Evolutionary conservation across 2,329 filamentous ascomycete species (phyloP).

Genomic region (Sporothrix pseudoabietina): DNA sequence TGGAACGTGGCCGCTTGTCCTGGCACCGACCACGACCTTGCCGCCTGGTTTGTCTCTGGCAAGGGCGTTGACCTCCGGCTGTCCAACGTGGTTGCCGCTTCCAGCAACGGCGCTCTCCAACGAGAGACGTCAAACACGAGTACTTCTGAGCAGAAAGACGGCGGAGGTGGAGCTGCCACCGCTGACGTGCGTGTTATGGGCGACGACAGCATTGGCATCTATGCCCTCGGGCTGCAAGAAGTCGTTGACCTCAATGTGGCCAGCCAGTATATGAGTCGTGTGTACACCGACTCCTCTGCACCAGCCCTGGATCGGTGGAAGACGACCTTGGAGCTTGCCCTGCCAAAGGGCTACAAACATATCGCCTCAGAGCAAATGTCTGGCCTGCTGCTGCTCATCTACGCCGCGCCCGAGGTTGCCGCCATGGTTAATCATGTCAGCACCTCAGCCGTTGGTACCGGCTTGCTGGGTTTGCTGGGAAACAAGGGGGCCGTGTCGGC

Average conservation of each 20-base stretch:
- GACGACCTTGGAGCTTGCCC: slow-evolving; percentile 67
- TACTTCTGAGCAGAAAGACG: slow-evolving; percentile 37
- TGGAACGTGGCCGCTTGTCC: slow-evolving; percentile 92
- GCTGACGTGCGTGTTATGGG: slow-evolving; percentile 52
- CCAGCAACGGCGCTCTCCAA: slow-evolving; percentile 45
- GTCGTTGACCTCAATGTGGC: slow-evolving; percentile 83
- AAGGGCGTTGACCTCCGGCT: slow-evolving; percentile 68
- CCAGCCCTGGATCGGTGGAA: slow-evolving; percentile 74
- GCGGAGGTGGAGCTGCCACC: slow-evolving; percentile 37
- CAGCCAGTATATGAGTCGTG: slow-evolving; percentile 70
- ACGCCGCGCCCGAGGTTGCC: slow-evolving; percentile 75
- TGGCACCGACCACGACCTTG: slow-evolving; percentile 84
- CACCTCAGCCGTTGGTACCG: slow-evolving; percentile 82
- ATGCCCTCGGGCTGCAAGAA: slow-evolving; percentile 89
- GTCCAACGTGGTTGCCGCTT: slow-evolving; percentile 54
- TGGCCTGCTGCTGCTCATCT: slow-evolving; percentile 81
- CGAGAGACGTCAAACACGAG: slow-evolving; percentile 51
- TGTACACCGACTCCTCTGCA: slow-evolving; percentile 70
- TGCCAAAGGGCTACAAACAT: slow-evolving; percentile 76
- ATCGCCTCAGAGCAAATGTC: slow-evolving; percentile 83
- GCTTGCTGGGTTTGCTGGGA: slow-evolving; percentile 87
- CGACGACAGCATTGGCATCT: slow-evolving; percentile 77
- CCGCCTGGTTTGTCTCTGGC: slow-evolving; percentile 82
- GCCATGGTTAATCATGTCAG: slow-evolving; percentile 79
- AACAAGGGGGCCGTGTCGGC: slow-evolving; percentile 91